phyloP scores from a whole-genome alignment of 1,139 yeast genomes.

The Geotrichum restrictum region DNA sequence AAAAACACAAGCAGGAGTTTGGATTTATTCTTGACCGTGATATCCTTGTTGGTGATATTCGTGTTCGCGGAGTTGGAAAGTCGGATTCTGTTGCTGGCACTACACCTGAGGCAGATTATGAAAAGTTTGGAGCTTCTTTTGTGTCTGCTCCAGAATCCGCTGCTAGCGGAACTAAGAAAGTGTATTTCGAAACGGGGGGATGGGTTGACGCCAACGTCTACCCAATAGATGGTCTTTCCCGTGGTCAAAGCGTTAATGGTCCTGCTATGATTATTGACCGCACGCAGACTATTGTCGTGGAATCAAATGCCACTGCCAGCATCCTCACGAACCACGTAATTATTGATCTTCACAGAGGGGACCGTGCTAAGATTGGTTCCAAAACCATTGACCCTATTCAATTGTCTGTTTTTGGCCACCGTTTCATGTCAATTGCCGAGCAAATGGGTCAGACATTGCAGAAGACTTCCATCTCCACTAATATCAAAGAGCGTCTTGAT shows the following conservation, averaged over 20 bases:
- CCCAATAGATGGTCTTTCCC: conserved; percentile 46
- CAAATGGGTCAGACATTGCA: conserved; percentile 82
- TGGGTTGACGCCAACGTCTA: conserved; percentile 54
- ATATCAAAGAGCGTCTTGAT: conserved; percentile 77
- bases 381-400: conserved; percentile 59
- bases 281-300: conserved; percentile 80
- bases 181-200: conserved; percentile 45
- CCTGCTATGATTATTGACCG: conserved; percentile 83
- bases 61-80: conserved; percentile 66
- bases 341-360: conserved; percentile 34
- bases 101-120: conserved; percentile 24
- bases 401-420: conserved; percentile 72
- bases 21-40: conserved; percentile 62
- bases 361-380: conserved; percentile 36
- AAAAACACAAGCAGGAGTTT: conserved; percentile 60
- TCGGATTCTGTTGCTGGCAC: conserved; percentile 27
- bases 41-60: conserved; percentile 75
- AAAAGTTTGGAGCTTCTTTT: conserved; percentile 13
- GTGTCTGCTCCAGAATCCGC: conserved; percentile 17
- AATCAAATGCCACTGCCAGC: conserved; percentile 65
- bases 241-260: conserved; percentile 59
- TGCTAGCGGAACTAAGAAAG: conserved; percentile 35
- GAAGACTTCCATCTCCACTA: conserved; percentile 79
- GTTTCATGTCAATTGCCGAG: conserved; percentile 86
- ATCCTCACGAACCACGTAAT: conserved; percentile 60